Percentiles rank a stretch among this genome's conserved stretches.
These are phyloP conservation scores for Gossypium schwendimanii DNA, from an alignment of 441 rosid species.

Conservation along the genomic window DNA sequence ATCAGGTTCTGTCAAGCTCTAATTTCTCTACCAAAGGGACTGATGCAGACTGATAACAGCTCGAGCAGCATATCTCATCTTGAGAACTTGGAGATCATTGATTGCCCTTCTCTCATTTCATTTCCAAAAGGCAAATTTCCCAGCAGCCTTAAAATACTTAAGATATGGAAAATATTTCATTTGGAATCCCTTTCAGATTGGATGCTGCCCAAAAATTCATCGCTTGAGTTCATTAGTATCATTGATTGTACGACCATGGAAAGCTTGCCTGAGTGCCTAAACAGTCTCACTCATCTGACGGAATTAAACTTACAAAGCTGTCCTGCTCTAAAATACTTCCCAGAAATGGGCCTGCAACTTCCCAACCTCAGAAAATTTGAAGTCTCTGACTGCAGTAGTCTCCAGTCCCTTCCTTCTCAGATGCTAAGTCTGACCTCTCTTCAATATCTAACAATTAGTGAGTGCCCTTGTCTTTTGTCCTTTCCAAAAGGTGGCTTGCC, in stretches of 20 bases:
- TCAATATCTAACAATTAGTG: conserved; percentile 8
- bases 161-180: not conserved
- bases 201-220: not conserved
- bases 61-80: not conserved
- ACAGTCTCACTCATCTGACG: conserved; percentile 12
- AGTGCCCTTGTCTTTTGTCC: conserved; percentile 21
- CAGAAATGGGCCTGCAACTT: not conserved
- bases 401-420: conserved; percentile 21
- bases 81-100: conserved; percentile 13
- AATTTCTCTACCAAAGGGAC: conserved; percentile 13
- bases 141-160: conserved; percentile 11
- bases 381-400: conserved; percentile 13
- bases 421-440: conserved; percentile 25
- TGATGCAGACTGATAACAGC: conserved; percentile 9
- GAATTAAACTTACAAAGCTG: not conserved
- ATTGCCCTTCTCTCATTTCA: conserved; percentile 7
- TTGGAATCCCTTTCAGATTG: conserved; percentile 13
- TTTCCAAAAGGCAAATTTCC: conserved; percentile 16
- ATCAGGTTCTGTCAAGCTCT: not conserved
- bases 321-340: conserved; percentile 9
- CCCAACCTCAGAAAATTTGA: conserved; percentile 5
- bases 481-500: conserved; percentile 29
- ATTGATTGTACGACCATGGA: not conserved
- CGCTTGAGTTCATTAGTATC: conserved; percentile 2
- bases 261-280: conserved; percentile 5